Percentiles rank a stretch among this genome's conserved stretches.
Conservation (phyloP, 495 filamentous ascomycete genomes). For the Polyplosphaeria fusca region DNA sequence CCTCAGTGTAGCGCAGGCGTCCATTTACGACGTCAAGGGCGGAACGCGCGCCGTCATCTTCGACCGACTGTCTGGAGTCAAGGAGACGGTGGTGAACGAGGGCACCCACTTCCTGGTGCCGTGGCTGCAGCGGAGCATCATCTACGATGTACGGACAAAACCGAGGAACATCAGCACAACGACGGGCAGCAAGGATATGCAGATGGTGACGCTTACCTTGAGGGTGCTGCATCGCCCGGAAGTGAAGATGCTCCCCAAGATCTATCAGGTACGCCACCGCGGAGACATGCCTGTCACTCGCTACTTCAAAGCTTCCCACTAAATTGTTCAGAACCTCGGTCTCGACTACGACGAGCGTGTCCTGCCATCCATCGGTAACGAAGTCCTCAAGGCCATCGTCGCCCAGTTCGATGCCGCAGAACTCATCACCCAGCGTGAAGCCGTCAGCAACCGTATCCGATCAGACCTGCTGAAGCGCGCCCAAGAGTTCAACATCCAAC, state of each 20-base stretch:
- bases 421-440: constrained; percentile 98
- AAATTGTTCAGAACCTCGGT: constrained; percentile 59
- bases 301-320: no score
- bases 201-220: constrained; percentile 99
- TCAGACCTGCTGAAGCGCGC: constrained; percentile 92
- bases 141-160: constrained; percentile 98
- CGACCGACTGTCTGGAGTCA: constrained; percentile 87
- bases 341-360: constrained; percentile 99
- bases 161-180: constrained; percentile 97
- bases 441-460: constrained; percentile 92
- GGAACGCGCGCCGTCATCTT: constrained; percentile 96
- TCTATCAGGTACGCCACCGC: constrained; percentile 96
- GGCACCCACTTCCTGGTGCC: constrained; percentile 96
- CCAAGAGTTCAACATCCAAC: constrained; percentile 97
- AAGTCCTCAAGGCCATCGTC: constrained; percentile 99
- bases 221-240: constrained; percentile 94
- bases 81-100: constrained; percentile 88
- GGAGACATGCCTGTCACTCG: no score
- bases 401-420: constrained; percentile 99
- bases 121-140: constrained; percentile 91
- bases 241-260: constrained; percentile 86
- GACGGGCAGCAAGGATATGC: constrained; percentile 96
- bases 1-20: constrained; percentile 60
- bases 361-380: constrained; percentile 98
- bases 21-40: constrained; percentile 95